These are phyloP conservation scores for Scutellaria galericulata DNA, from an alignment of 257 asterid species.

Conservation along the genomic window DNA sequence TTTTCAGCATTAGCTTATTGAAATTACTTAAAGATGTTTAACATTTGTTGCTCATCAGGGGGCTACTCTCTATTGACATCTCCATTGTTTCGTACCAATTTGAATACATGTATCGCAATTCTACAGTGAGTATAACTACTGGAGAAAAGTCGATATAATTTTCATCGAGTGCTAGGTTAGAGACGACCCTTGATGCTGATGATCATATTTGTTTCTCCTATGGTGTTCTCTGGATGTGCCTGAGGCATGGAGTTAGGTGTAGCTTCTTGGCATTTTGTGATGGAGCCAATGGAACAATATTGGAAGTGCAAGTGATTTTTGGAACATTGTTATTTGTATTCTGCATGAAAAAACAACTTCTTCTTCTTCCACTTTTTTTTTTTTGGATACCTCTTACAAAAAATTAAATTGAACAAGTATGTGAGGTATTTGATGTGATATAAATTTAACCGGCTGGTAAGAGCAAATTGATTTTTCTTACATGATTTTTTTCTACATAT, in stretches of 20 bases:
- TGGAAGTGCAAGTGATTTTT: conserved; percentile 4
- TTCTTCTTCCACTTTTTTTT: not conserved
- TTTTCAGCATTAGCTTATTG: not conserved
- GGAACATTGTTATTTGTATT: conserved; percentile 12
- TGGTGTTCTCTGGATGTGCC: not conserved
- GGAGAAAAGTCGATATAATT: conserved; percentile 12
- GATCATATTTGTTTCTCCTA: conserved; percentile 8
- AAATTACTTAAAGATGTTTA: conserved; percentile 4
- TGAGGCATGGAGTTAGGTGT: conserved; percentile 6
- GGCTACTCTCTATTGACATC: not conserved
- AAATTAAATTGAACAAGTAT: not conserved
- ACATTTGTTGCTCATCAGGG: conserved; percentile 13
- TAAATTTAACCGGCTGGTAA: not conserved
- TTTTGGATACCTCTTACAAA: not conserved
- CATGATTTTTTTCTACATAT: not conserved
- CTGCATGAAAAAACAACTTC: not conserved
- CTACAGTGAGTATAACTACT: conserved; percentile 16
- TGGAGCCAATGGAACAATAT: conserved; percentile 20
- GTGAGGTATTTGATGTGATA: not conserved
- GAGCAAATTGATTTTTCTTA: not conserved
- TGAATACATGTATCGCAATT: not conserved
- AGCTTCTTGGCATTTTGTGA: conserved; percentile 22
- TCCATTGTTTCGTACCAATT: not conserved
- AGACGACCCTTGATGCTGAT: not conserved
- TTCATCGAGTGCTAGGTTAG: not conserved